phyloP scores from a whole-genome alignment of 345 rosid genomes.

The Eucalyptus marginata region DNA sequence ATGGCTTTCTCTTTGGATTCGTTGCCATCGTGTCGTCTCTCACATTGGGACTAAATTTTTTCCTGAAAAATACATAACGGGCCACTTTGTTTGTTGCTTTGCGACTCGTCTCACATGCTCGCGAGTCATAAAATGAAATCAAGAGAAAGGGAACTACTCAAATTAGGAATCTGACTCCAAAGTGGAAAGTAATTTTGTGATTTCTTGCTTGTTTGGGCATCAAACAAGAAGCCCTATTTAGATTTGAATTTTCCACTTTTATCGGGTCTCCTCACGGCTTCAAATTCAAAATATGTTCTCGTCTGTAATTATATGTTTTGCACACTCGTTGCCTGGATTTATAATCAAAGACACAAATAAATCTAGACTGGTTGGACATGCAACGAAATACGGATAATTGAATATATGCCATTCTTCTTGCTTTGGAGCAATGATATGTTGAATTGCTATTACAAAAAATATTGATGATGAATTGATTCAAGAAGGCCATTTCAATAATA shows the following conservation, averaged over 20 bases:
- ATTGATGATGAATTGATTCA: background rate
- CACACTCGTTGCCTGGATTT: conserved; percentile 20
- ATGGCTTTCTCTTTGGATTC: too few relatives aligned
- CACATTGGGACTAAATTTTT: too few relatives aligned
- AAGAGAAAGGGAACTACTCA: background rate
- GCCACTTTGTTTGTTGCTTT: background rate
- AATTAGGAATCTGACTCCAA: background rate
- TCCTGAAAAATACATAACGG: too few relatives aligned
- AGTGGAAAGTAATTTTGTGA: background rate
- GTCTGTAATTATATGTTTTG: background rate
- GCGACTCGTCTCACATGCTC: background rate
- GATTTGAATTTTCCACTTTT: too few relatives aligned
- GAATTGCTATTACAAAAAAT: background rate
- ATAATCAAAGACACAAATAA: background rate
- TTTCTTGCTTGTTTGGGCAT: background rate
- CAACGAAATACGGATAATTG: conserved; percentile 9
- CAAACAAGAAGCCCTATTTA: too few relatives aligned
- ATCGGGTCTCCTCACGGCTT: too few relatives aligned
- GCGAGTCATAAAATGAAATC: background rate
- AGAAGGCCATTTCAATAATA: background rate
- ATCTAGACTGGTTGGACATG: conserved; percentile 11
- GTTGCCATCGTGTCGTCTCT: too few relatives aligned
- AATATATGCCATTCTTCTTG: conserved; percentile 2
- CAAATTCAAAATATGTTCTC: background rate
- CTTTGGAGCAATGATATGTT: background rate